Conservation (phyloP, 257 asterid species). For the Solanum megistacrolobum region DNA sequence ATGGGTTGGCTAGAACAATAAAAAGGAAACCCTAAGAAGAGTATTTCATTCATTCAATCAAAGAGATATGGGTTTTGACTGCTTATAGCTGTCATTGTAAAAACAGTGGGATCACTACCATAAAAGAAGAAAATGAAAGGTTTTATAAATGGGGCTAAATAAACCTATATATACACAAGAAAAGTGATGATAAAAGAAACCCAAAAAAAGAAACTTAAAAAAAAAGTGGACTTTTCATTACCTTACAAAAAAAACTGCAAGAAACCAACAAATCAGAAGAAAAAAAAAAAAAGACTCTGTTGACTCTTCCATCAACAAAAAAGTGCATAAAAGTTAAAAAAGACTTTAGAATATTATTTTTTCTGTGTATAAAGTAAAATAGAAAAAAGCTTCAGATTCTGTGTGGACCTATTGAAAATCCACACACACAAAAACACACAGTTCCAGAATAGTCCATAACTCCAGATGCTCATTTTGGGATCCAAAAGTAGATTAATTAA, state of each 20-base stretch:
- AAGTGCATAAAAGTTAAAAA: slow-evolving; percentile 1
- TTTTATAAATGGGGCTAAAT: background rate
- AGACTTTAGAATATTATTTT: background rate
- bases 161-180: background rate
- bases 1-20: background rate
- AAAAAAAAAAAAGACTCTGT: background rate
- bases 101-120: slow-evolving; percentile 11
- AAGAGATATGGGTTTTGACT: slow-evolving; percentile 32
- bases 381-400: slow-evolving; percentile 3
- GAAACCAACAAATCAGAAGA: background rate
- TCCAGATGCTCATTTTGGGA: slow-evolving; percentile 13
- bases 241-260: slow-evolving; percentile 19
- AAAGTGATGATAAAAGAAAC: background rate
- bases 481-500: background rate
- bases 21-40: slow-evolving; percentile 25
- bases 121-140: slow-evolving; percentile 29
- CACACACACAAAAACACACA: background rate
- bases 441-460: background rate
- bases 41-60: slow-evolving; percentile 16
- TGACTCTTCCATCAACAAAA: background rate
- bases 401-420: slow-evolving; percentile 3
- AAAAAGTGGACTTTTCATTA: slow-evolving; percentile 31
- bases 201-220: background rate
- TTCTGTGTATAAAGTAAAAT: background rate
- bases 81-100: slow-evolving; percentile 19